Conservation (phyloP, 1,139 yeast species). For the Candida pseudoviswanathii region DNA sequence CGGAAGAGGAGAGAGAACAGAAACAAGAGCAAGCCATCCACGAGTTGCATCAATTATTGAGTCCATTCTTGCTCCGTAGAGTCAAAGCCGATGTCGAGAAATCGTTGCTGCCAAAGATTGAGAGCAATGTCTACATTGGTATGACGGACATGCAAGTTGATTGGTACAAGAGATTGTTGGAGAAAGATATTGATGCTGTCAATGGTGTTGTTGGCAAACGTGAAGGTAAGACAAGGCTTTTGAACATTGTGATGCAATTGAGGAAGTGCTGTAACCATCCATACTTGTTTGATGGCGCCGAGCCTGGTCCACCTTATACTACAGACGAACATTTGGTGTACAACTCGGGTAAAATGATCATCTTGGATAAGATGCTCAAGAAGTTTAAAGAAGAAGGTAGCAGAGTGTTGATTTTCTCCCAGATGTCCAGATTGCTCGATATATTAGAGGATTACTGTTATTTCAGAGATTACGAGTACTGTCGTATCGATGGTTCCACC, state of each 20-base stretch:
- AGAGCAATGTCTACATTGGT: conserved; percentile 85
- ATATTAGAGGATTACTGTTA: conserved; percentile 91
- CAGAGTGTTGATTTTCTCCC: conserved; percentile 88
- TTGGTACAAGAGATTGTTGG: conserved; percentile 88
- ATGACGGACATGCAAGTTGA: conserved; percentile 92
- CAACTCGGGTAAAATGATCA: conserved; percentile 89
- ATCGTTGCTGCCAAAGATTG: conserved; percentile 86
- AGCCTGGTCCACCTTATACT: conserved; percentile 97
- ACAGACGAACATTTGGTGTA: conserved; percentile 91
- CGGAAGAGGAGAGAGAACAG: conserved; percentile 41
- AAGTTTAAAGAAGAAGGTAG: conserved; percentile 79
- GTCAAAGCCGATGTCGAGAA: conserved; percentile 93
- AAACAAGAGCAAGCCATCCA: conserved; percentile 80
- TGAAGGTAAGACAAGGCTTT: conserved; percentile 85
- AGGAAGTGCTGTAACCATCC: conserved; percentile 98
- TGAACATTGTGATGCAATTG: conserved; percentile 95
- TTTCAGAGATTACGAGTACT: conserved; percentile 80
- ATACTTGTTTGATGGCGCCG: conserved; percentile 95
- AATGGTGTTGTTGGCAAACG: conserved; percentile 88
- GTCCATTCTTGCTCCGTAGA: conserved; percentile 87
- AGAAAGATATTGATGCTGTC: conserved; percentile 94
- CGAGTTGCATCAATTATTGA: conserved; percentile 79
- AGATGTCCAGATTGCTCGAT: conserved; percentile 91
- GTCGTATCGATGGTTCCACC: conserved; percentile 95
- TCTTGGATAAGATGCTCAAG: conserved; percentile 78